These are phyloP conservation scores for Lachancea nothofagi DNA, from an alignment of 805 yeast species.

Conservation along the genomic window DNA sequence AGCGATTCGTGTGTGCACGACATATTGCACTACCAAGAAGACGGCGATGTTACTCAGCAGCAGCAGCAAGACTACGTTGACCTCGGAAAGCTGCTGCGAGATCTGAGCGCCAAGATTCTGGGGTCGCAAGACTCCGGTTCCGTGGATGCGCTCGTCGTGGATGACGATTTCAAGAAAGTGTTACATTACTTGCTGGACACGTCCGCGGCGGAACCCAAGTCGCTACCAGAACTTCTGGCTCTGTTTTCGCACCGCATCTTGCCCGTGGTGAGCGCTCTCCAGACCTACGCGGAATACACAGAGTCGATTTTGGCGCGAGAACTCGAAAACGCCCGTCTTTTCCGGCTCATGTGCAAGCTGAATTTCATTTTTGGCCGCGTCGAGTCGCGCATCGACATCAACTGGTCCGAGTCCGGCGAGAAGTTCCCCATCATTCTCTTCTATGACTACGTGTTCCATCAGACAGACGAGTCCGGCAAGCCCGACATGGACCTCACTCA, in stretches of 20 bases:
- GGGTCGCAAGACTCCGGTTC: slow-evolving; percentile 7
- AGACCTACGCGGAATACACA: slow-evolving; percentile 48
- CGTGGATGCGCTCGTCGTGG: slow-evolving; percentile 33
- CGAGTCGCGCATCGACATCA: slow-evolving; percentile 48
- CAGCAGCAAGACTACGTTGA: slow-evolving; percentile 52
- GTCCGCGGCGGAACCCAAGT: slow-evolving; percentile 15
- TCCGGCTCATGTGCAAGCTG: slow-evolving; percentile 74
- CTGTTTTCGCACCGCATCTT: slow-evolving; percentile 43
- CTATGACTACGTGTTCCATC: slow-evolving; percentile 81
- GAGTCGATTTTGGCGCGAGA: slow-evolving; percentile 64
- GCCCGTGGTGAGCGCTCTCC: slow-evolving; percentile 44
- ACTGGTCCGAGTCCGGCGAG: slow-evolving; percentile 74
- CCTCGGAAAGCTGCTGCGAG: slow-evolving; percentile 57
- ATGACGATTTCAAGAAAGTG: slow-evolving; percentile 42
- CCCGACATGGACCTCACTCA: slow-evolving; percentile 79
- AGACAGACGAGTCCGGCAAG: slow-evolving; percentile 67
- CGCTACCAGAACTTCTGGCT: slow-evolving; percentile 33
- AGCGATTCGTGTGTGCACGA: slow-evolving; percentile 69
- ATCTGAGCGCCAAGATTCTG: slow-evolving; percentile 39
- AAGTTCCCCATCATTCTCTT: slow-evolving; percentile 69
- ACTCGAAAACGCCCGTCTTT: slow-evolving; percentile 81
- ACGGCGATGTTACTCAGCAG: slow-evolving; percentile 22
- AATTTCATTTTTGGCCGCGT: slow-evolving; percentile 74
- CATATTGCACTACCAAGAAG: slow-evolving; percentile 44
- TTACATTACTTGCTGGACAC: slow-evolving; percentile 35